Base-by-base conservation (phyloP, 1,284 basidiomycete genomes). In the Leccinum cinnamomeum region DNA sequence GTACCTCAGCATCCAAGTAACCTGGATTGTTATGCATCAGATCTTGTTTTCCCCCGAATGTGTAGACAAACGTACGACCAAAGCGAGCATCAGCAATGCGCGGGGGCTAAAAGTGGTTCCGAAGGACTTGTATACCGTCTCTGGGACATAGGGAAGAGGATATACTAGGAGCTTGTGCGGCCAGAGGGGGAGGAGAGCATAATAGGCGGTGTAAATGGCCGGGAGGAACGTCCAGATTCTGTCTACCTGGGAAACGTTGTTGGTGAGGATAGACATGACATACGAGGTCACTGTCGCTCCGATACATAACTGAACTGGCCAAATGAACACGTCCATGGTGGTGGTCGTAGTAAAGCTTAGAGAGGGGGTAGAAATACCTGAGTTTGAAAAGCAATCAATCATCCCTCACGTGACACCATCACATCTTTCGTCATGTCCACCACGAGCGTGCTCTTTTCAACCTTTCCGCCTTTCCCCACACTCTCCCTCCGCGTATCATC, bases 231-330 rank as follows among this genome's bases (percentile, higher is more conserved):
- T 90, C 89, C 90, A 93, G 18, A 86, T 65, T 53, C 78, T 81
- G 79, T 94, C 92, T 33, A 96, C 93, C 76, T 95, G 93, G 7
- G 89, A 92, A 55, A 93, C 90, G 70, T 96, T 96, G 35, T 85
- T 83, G 0, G 90, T 94, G 33, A 91, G 60, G 23, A 91, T 56
- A 7, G 88, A 89, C 5, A 83, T 70, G 8, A 89, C 66, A 69
- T 84, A 92, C 8, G 83, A 81, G 1, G 72, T 72, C 5, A 73
- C 63, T 0, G 84, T 85, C 0, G 77, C 75, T 46, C 79, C 80
- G 0, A 81, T 61, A 66, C 86, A 89, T 69, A 90, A 82, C 68
- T 86, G 82, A 54, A 83, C 76, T 18, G 89, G 89, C 85, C 87
- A 90, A 51, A 78, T 73, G 48, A 84, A 76, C 3, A 75, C 39